Evolutionary conservation across 1,284 basidiomycete genomes (phyloP), one percentile per base, ranked within the genome.

Genomic region (Meira nashicola): DNA sequence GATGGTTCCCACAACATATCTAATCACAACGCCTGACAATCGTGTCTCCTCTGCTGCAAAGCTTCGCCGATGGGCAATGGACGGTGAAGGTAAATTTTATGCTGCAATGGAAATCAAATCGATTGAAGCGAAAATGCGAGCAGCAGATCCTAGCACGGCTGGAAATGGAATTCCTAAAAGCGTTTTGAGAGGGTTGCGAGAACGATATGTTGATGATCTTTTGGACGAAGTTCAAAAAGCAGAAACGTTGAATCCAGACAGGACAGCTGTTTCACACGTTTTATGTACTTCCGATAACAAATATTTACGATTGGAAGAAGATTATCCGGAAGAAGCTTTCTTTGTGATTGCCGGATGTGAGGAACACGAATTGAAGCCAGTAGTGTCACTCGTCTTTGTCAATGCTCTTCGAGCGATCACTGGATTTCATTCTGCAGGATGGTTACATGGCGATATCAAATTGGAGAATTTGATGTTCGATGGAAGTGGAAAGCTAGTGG

Each of bases 81-180:
- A 77, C 53, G 61, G 66, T 25, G 51, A 58, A 2, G 74, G 74
- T 25, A 59, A 66, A 57, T 77, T 77, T 56, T 77, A 73, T 47
- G 74, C 74, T 2, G 74, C 74, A 28, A 76, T 77, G 74, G 74
- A 77, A 57, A 73, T 77, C 65, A 77, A 75, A 58, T 67, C 64
- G 39, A 70, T 76, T 54, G 70, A 77, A 53, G 68, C 70, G 4
- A 77, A 77, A 64, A 41, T 77, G 12, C 60, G 64, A 10, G 60
- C 62, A 2, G 72, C 68, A 10, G 73, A 74, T 47, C 67, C 70
- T 3, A 66, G 62, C 3, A 23, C 17, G 23, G 46, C n/a, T 25
- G 38, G 37, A 12, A 39, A 33, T 46, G 19, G 62, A 57, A 25
- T 57, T 25, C 49, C 60, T 7, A 47, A 55, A 14, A 39, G 43